Evolutionary conservation across 768 basidiomycete species (phyloP), one percentile per base, ranked within the genome.

Genomic region (Neoboletus brunneissimus): DNA sequence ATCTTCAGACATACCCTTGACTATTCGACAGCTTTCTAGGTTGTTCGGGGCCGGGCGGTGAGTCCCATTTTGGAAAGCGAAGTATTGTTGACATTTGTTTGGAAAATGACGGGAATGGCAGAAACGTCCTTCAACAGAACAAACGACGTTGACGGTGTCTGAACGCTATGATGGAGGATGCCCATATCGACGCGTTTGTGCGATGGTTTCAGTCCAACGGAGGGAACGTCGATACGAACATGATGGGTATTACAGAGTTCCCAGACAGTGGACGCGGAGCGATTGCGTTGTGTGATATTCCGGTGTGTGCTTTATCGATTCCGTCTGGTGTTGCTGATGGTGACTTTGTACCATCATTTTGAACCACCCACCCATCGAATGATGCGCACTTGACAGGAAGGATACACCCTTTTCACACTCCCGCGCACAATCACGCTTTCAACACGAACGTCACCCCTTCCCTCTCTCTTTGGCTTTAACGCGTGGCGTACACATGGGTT

Each of bases 341-440:
- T 32, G 41, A 38, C 15, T 48, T 44, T 41, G 18, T 48, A 29
- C 1, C 9, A 1, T 13, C 22, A 5, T 27, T 32, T 32, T 40
- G n/a, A 18, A 37, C 43, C 22, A n/a, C 45, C 20, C 9, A n/a
- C 20, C 11, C 1, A 5, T 22, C 16, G 7, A 27, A 54, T 37
- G n/a, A 18, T 37, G 2, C 2, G 1, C 22, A 20, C 7, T 6
- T 11, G 3, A 47, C 62, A 95, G 92, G 79, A 85, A 76, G 88
- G 84, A 46, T 79, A 88, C 52, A 80, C 81, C 0, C 72, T 99
- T 1, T 97, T 98, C 71, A 81, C 86, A 2, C 83, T 98, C 18
- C 97, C 96, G 1, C 83, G 91, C 16, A 65, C 77, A 16, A 67
- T 94, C 50, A 83, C 90, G 2, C 80, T 99, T 11, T 92, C 93